These are phyloP conservation scores for Suhomyces prunicola DNA, from an alignment of 805 yeast genomes.

Conservation along the genomic window DNA sequence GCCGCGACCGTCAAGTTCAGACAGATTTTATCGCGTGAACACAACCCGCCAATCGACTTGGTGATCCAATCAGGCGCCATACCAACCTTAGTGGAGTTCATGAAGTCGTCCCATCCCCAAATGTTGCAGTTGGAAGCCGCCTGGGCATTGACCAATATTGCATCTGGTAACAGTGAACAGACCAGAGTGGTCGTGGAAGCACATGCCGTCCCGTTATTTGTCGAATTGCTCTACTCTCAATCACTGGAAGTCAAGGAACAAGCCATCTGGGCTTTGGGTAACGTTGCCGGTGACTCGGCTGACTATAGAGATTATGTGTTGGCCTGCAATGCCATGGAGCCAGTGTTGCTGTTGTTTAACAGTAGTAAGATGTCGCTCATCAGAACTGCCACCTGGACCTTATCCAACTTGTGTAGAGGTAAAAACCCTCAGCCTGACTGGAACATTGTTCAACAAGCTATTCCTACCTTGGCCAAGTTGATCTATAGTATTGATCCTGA, in stretches of 20 bases:
- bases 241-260: slow-evolving; percentile 94
- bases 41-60: slow-evolving; percentile 91
- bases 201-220: slow-evolving; percentile 91
- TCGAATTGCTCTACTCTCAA: slow-evolving; percentile 71
- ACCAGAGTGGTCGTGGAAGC: slow-evolving; percentile 88
- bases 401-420: slow-evolving; percentile 95
- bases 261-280: slow-evolving; percentile 99
- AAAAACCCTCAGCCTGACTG: slow-evolving; percentile 96
- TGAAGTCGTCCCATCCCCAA: slow-evolving; percentile 71
- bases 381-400: slow-evolving; percentile 97
- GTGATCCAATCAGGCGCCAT: slow-evolving; percentile 94
- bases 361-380: slow-evolving; percentile 83
- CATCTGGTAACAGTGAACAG: slow-evolving; percentile 88
- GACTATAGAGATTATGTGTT: slow-evolving; percentile 86
- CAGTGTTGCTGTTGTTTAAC: slow-evolving; percentile 74
- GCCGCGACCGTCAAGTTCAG: slow-evolving; percentile 91
- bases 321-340: slow-evolving; percentile 81
- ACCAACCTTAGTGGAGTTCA: slow-evolving; percentile 82
- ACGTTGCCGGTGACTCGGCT: slow-evolving; percentile 97
- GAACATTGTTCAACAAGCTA: slow-evolving; percentile 78
- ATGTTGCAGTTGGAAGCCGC: slow-evolving; percentile 96
- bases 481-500: slow-evolving; percentile 90
- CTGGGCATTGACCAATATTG: slow-evolving; percentile 99
- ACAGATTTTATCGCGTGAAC: slow-evolving; percentile 89
- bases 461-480: slow-evolving; percentile 88